Conservation (phyloP, 495 filamentous ascomycete genomes). For the Massariosphaeria phaeospora region DNA sequence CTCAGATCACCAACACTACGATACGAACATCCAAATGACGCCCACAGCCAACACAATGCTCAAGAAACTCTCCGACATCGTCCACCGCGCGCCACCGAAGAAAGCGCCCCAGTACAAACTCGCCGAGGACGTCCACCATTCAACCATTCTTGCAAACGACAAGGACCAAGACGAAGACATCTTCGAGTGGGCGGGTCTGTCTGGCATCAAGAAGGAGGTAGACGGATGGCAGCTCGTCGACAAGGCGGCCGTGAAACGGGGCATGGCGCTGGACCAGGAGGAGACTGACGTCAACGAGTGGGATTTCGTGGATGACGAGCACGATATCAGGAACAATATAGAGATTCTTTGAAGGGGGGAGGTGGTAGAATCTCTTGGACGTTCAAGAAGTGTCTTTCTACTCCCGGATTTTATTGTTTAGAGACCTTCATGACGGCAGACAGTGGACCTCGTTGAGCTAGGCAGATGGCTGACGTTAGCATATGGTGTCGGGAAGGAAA, state of each 20-base stretch:
- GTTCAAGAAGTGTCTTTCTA: no score
- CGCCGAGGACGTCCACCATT: neutral
- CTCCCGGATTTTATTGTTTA: no score
- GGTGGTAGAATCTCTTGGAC: neutral
- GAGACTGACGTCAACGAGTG: neutral
- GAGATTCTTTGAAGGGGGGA: neutral
- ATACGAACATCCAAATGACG: no score
- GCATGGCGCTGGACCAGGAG: neutral
- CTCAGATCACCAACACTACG: no score
- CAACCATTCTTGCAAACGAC: neutral
- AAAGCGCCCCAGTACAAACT: neutral
- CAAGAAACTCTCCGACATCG: neutral
- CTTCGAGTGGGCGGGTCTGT: neutral
- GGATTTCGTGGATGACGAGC: conserved; percentile 5
- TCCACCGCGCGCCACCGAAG: neutral
- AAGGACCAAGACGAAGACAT: neutral
- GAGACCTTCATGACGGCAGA: no score
- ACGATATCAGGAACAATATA: neutral
- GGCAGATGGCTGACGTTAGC: no score
- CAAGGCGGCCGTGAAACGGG: neutral
- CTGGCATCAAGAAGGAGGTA: neutral
- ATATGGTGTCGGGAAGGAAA: neutral
- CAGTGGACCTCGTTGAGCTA: no score
- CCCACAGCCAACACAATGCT: neutral
- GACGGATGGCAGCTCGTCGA: neutral